Percentiles rank a stretch among this genome's conserved stretches.
phyloP scores from a whole-genome alignment of 352 stramenopile genomes.

The Globisporangium nodosum region DNA sequence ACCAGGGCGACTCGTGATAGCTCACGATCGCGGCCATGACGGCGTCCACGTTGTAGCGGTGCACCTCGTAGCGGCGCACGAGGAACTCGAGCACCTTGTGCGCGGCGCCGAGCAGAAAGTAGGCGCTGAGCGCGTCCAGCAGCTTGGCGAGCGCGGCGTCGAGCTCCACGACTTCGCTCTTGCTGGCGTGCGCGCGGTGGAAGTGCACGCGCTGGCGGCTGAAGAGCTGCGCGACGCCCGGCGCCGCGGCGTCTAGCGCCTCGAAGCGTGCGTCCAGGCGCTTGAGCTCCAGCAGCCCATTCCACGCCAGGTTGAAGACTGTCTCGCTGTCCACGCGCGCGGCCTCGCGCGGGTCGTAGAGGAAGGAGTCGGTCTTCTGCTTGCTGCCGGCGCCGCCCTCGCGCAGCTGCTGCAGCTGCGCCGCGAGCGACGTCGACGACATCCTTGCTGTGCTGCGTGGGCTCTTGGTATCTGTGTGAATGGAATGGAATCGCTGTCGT shows the following conservation, averaged over 20 bases:
- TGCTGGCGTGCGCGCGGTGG: constrained; percentile 60
- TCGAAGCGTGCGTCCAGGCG: constrained; percentile 72
- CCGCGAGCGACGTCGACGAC: constrained; percentile 31
- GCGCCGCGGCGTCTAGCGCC: constrained; percentile 43
- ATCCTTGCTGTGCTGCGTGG: not conserved
- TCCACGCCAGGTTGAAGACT: constrained; percentile 83
- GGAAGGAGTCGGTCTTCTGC: constrained; percentile 76
- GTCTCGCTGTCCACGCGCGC: constrained; percentile 80
- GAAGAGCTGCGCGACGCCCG: constrained; percentile 51
- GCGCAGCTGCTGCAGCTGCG: constrained; percentile 78
- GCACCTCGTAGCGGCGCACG: constrained; percentile 84
- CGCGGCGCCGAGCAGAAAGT: constrained; percentile 68
- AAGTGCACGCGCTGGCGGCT: constrained; percentile 74
- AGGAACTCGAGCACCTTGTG: constrained; percentile 90
- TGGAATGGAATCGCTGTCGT: constrained; percentile 9
- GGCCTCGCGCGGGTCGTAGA: constrained; percentile 79
- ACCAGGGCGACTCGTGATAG: constrained; percentile 85
- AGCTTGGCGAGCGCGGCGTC: constrained; percentile 60
- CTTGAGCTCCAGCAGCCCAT: constrained; percentile 74
- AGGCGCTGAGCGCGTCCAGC: constrained; percentile 77
- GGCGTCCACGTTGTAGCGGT: constrained; percentile 82
- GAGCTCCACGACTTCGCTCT: constrained; percentile 58
- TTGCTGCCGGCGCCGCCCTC: constrained; percentile 74
- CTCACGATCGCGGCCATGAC: constrained; percentile 78
- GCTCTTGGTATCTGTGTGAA: not conserved